phyloP scores from a whole-genome alignment of 1,284 basidiomycete species.

The Sporisorium iseilematis-ciliati region DNA sequence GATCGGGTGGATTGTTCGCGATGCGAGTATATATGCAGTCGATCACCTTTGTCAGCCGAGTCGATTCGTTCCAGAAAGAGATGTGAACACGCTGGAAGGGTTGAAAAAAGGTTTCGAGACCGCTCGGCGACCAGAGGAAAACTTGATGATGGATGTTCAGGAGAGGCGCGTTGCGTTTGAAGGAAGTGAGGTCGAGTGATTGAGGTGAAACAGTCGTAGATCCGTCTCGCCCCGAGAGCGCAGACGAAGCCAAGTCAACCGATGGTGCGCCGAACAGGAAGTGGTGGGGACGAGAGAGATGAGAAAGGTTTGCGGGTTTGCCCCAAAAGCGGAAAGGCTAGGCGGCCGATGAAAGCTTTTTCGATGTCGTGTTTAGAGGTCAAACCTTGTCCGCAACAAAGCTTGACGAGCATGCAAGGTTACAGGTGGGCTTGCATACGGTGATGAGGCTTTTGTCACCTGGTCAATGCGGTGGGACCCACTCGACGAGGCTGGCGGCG shows the following conservation, averaged over 20 bases:
- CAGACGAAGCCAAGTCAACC: neutral
- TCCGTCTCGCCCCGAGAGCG: constrained; percentile 2
- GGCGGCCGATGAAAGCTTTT: constrained; percentile 11
- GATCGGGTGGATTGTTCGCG: neutral
- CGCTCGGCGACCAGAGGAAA: neutral
- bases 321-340: neutral
- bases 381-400: constrained; percentile 5
- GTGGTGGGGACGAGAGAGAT: constrained; percentile 7
- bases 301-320: neutral
- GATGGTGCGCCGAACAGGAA: neutral
- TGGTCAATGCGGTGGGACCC: neutral
- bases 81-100: no score
- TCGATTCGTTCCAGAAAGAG: neutral
- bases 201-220: neutral
- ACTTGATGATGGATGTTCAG: neutral
- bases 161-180: neutral
- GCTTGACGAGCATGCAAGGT: constrained; percentile 3
- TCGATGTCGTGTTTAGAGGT: constrained; percentile 2
- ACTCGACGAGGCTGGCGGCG: neutral
- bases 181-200: neutral
- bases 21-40: neutral
- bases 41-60: neutral
- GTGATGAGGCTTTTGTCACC: neutral
- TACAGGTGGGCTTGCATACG: neutral
- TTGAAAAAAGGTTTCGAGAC: neutral